Conservation (phyloP, 2,329 filamentous ascomycete species). For the Aureobasidium sp. region DNA sequence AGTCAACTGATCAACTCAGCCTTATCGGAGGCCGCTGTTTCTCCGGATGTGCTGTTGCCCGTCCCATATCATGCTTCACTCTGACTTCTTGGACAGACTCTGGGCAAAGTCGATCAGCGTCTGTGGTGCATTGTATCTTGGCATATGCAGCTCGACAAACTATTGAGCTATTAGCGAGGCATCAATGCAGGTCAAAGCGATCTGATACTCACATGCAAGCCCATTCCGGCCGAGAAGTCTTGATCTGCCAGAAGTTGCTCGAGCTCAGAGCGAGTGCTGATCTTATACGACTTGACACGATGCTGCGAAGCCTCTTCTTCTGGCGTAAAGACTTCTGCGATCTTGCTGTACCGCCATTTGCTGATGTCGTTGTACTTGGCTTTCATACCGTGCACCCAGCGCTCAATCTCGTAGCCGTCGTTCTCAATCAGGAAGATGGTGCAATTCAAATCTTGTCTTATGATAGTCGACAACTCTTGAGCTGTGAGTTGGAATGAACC, state of each 20-base stretch:
- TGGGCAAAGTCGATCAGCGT: slow-evolving; percentile 7
- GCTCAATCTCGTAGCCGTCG: slow-evolving; percentile 82
- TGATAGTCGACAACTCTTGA: slow-evolving; percentile 79
- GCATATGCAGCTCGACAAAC: slow-evolving; percentile 78
- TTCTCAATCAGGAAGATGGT: slow-evolving; percentile 86
- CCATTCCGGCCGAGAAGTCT: slow-evolving; percentile 19
- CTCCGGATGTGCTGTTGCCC: not conserved
- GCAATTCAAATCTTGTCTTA: slow-evolving; percentile 64
- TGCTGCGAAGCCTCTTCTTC: slow-evolving; percentile 3
- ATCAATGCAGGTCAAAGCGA: not conserved
- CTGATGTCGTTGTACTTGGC: slow-evolving; percentile 45
- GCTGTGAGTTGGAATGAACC: slow-evolving; percentile 75
- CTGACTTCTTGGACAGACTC: not conserved
- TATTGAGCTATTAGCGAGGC: slow-evolving; percentile 38
- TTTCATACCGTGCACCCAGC: slow-evolving; percentile 66
- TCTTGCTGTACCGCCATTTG: slow-evolving; percentile 17
- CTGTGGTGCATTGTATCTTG: slow-evolving; percentile 59
- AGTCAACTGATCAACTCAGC: not conserved
- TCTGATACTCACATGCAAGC: not conserved
- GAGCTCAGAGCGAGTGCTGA: slow-evolving; percentile 20
- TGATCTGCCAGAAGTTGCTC: slow-evolving; percentile 18
- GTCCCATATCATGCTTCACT: not conserved
- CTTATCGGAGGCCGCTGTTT: not conserved
- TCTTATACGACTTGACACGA: slow-evolving; percentile 14
- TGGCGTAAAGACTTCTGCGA: slow-evolving; percentile 16